Base-by-base conservation (phyloP, 2,329 filamentous ascomycete genomes). In the Paecilomyces dactylethromorphus region DNA sequence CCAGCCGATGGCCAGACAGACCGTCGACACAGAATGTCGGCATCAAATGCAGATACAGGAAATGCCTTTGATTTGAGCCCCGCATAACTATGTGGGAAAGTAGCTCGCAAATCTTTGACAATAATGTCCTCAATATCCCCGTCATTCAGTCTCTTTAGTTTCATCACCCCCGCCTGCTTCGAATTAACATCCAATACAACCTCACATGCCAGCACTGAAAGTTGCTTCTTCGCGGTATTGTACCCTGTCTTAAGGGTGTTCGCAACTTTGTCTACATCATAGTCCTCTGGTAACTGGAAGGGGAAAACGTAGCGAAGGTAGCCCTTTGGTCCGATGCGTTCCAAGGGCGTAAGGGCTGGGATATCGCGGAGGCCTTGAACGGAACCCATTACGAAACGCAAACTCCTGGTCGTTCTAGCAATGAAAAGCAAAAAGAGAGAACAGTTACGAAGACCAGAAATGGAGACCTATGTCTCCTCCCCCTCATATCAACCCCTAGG, bases 1-100 rank as follows among this genome's bases (percentile, higher is more conserved):
- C 71, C 69, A 0, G 79, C 74, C 0, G 73, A 72, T 55, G 64
- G 62, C 64, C 64, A 67, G 4, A 65, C 59, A 15, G 59, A 56
- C 5, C 59, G 57, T 8, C 59, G 65, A 52, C 68, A 70, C 12
- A 82, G 65, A 7, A 73, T 53, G n/a, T 69, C 65, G 60, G 81
- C 81, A 55, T 81, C 76, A 6, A 84, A 72, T 71, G 81, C 77
- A 21, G 64, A 63, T 55, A 82, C 74, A 0, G 82, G 81, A 35
- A 78, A 83, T 0, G 66, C 63, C 1, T 72, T 72, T 2, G 64
- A 56, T 39, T 69, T 66, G 24, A 83, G 63, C 0, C 65, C 66
- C 1, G 73, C 64, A 65, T 80, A 74, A 0, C 73, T 75, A 0
- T 75, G 71, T 7, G 70, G 64, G 1, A 65, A 66, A 0, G 67